Base-by-base conservation (phyloP, 2,329 filamentous ascomycete genomes). In the Fusarium nematophilum region DNA sequence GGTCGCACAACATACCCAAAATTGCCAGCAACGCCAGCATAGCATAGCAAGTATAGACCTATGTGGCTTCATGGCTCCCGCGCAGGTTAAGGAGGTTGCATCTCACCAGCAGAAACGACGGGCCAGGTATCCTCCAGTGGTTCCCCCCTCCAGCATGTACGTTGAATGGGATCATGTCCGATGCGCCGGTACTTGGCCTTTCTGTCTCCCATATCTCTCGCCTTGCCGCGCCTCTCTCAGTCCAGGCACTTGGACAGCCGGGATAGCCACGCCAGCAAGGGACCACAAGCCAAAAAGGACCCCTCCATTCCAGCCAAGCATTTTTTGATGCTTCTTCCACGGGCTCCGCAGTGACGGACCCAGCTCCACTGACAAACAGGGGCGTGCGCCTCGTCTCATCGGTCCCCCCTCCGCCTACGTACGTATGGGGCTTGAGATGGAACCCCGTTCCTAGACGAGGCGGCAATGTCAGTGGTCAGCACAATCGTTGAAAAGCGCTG, bases 321-420 rank as follows among this genome's bases (percentile, higher is more conserved):
- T 59, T 64, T 38, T 53, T 38, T 11, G 18, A 25, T 37, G 36
- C 31, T 57, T 51, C 39, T 38, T 30, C 33, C 6, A 21, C 44
- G 38, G 49, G 57, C 57, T 65, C 66, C 64, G 56, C 61, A 59
- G 52, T 59, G 37, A 55, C 38, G 55, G 59, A n/a, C n/a, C 14
- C 40, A 53, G 43, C 38, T 68, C 66, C 66, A 68, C 66, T 33
- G 30, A 34, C 33, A 65, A 59, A 61, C 65, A 65, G 54, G 65
- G 65, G 64, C 40, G 53, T 37, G 30, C 39, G 23, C 40, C 36
- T 40, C 44, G 11, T 40, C 21, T 26, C 38, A 43, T 43, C 37
- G 37, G 36, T 23, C 37, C 30, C 46, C 37, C 34, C 37, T n/a
- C n/a, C n/a, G n/a, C n/a, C 45, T 48, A 39, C 37, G 42, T 53